Evolutionary conservation across 352 stramenopile genomes (phyloP), one percentile per base, ranked within the genome.

Genomic region (Phytophthora idaei): DNA sequence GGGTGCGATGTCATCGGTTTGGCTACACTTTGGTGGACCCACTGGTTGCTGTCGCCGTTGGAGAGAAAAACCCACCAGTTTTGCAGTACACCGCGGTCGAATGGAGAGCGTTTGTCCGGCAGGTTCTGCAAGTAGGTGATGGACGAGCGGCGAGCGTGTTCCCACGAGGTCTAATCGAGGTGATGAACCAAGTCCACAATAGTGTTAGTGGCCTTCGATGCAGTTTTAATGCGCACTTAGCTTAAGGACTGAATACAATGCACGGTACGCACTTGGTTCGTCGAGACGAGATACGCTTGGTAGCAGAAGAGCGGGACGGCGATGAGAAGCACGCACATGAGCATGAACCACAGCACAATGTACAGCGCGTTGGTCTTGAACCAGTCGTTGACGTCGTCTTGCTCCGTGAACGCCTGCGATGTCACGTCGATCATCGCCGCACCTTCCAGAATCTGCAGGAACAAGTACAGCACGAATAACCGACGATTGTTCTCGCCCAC

Each of bases 101-200:
- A 94, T 15, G 86, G 86, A 12, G 83, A 92, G 1, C 65, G 61
- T 32, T 84, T 85, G 46, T 80, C 73, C 7, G 77, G 82, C 2
- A 92, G 64, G 28, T 83, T 69, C 15, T 83, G 74, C 15, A 94
- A 67, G 53, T 94, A 94, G 36, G 86, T 92, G 77, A 94, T 94
- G 28, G 77, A 74, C 4, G 60, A 68, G n/a, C 79, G 77, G 8
- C 84, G 85, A 29, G 77, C 79, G 53, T 92, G 80, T 46, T 94
- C 86, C 86, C 86, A 94, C 1, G 86, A 92, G 5, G 86, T 92
- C 82, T 91, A 71, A 21, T 21, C 21, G 21, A 21, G 21, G 21
- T 21, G 21, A 21, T 21, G 21, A 21, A 21, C 21, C 12, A 57
- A 42, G 6, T 27, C 15, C 31, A 5, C 9, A 5, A 46, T 12